phyloP scores from a whole-genome alignment of 805 yeast genomes.

The Kregervanrija delftensis region DNA sequence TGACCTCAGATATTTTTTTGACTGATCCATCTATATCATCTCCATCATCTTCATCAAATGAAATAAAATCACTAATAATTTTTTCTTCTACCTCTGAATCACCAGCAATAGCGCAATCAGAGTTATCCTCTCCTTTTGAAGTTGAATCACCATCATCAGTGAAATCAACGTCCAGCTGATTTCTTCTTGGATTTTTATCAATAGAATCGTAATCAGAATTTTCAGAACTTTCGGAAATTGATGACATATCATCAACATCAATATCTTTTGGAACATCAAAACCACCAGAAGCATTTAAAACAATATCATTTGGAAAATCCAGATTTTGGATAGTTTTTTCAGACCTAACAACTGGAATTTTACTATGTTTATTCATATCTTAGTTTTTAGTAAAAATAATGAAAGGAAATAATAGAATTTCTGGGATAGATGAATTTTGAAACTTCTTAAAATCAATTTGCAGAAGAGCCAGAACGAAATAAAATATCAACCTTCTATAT shows the following conservation, averaged over 20 bases:
- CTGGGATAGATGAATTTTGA: not conserved
- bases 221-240: conserved; percentile 1
- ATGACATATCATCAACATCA: not conserved
- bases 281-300: conserved; percentile 3
- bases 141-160: not conserved
- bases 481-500: too few species aligned
- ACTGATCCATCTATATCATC: conserved; percentile 5
- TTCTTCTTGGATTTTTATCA: not conserved
- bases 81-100: conserved; percentile 1
- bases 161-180: not conserved
- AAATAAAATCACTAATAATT: not conserved
- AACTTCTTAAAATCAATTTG: too few species aligned
- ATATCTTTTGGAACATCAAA: conserved; percentile 1
- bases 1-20: conserved; percentile 16
- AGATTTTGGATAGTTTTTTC: not conserved
- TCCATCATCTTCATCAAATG: not conserved
- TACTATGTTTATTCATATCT: not conserved
- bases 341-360: not conserved
- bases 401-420: not conserved
- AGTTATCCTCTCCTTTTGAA: not conserved
- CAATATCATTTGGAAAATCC: conserved; percentile 3
- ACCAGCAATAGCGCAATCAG: not conserved
- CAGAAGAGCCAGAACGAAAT: too few species aligned
- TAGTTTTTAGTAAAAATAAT: not conserved
- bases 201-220: not conserved